These are phyloP conservation scores for Irpex sp. DNA, from an alignment of 1,284 basidiomycete species.

Conservation along the genomic window DNA sequence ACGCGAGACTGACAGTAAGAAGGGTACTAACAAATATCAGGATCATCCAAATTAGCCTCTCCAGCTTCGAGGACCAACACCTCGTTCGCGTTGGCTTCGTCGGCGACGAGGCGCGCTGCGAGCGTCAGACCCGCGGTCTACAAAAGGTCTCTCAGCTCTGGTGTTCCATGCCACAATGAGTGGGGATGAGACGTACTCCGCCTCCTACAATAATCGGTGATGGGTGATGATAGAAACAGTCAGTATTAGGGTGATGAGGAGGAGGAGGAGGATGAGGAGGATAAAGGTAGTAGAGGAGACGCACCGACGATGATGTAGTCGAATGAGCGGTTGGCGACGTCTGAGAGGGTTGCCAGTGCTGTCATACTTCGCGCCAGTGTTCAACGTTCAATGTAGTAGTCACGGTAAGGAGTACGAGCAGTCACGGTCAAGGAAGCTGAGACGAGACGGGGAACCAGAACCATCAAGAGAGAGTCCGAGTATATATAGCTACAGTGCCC, in stretches of 20 bases:
- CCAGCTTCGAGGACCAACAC: slow-evolving; percentile 42
- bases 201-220: slow-evolving; percentile 9
- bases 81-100: slow-evolving; percentile 23
- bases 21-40: slow-evolving; percentile 24
- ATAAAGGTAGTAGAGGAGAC: neutral
- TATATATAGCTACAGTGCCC: no score
- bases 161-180: neutral
- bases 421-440: no score
- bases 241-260: neutral
- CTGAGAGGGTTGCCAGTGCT: neutral
- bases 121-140: slow-evolving; percentile 23
- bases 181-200: slow-evolving; percentile 1
- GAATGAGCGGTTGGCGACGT: slow-evolving; percentile 5
- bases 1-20: no score
- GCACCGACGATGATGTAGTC: slow-evolving; percentile 10
- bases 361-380: no score
- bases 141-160: neutral
- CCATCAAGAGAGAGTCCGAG: no score
- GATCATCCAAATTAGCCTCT: slow-evolving; percentile 28
- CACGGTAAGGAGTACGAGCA: no score
- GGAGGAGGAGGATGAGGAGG: neutral
- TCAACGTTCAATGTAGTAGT: no score
- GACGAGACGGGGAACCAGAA: no score
- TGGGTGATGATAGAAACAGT: no score
- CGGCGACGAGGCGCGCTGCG: slow-evolving; percentile 19